Conservation (phyloP, 2,329 filamentous ascomycete species). For the Magnaporthiopsis rhizophila region DNA sequence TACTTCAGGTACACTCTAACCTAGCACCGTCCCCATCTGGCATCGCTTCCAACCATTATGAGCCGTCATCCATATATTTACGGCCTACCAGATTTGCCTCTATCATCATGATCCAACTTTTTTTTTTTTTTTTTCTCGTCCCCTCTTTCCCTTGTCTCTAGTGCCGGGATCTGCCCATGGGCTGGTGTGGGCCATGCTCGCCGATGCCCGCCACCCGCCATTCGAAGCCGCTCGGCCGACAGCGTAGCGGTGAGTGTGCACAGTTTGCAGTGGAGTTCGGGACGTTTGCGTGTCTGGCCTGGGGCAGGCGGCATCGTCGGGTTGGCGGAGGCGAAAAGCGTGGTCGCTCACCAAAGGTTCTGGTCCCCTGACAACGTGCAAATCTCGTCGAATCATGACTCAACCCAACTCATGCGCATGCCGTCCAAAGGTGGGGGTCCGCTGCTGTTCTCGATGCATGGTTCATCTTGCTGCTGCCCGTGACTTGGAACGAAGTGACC, state of each 20-base stretch:
- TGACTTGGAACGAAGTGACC: background rate
- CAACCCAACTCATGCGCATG: background rate
- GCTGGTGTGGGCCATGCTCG: background rate
- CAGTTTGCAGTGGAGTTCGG: background rate
- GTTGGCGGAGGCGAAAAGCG: background rate
- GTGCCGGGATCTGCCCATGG: background rate
- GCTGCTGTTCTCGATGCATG: background rate
- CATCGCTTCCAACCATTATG: background rate
- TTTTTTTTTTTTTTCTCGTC: background rate
- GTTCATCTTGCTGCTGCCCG: background rate
- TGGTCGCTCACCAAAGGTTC: background rate
- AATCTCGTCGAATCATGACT: background rate
- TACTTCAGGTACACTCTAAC: background rate
- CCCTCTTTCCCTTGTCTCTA: background rate
- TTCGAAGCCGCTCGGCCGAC: background rate
- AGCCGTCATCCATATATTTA: background rate
- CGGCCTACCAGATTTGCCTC: background rate
- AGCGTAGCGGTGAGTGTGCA: background rate
- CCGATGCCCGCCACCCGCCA: background rate
- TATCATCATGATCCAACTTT: background rate
- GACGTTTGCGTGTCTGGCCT: background rate
- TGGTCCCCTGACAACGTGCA: background rate
- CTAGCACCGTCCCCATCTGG: too few relatives aligned
- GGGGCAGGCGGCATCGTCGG: background rate
- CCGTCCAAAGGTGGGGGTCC: background rate